Base-by-base conservation (phyloP, 2,329 filamentous ascomycete genomes). In the Harringtonia aguacate region DNA sequence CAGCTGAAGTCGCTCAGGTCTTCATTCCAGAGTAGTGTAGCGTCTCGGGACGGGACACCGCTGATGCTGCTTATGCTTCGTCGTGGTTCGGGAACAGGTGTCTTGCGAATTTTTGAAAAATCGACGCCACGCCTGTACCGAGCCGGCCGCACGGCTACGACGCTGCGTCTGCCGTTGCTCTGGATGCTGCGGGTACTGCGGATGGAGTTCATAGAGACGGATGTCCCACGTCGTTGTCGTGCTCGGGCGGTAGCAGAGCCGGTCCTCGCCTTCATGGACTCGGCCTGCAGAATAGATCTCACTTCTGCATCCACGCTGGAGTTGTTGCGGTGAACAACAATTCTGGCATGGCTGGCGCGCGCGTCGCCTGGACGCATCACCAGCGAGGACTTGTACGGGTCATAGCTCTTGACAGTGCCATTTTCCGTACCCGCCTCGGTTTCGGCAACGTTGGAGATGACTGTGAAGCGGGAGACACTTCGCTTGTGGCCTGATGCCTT, bases 1-100 rank as follows among this genome's bases (percentile, higher is more conserved):
- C 77, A 78, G 53, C 87, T 94, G 46, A 94, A 83, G 53, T 90
- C 82, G 8, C 86, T 75, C 43, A 92, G 75, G 58, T 95, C 89
- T 46, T 88, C 86, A 53, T 77, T 55, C 81, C 53, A 72, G 62
- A 34, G 65, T 53, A 40, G 60, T 47, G n/a, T 46, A 31, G 43
- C 15, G 46, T 48, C 43, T 15, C 33, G 33, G 8, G 30, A 21
- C 22, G 39, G 43, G 24, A 37, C 18, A 5, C 8, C 24, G 10
- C 13, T 36, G 12, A 24, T 24, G 28, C 48, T 52, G 31, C 44
- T 52, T 28, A 43, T 45, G 22, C 34, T 38, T 37, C 38, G 13
- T 31, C 48, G 46, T 34, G 48, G 30, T 8, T 46, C 37, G 34
- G 49, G 46, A 3, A 39, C 45, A 5, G 59, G 51, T 36, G 58